A percentile compares a stretch with the other conserved stretches of the same genome.
phyloP scores from a whole-genome alignment of 225 moss, liverwort and hornwort genomes.

The Marchantia paleacea region DNA sequence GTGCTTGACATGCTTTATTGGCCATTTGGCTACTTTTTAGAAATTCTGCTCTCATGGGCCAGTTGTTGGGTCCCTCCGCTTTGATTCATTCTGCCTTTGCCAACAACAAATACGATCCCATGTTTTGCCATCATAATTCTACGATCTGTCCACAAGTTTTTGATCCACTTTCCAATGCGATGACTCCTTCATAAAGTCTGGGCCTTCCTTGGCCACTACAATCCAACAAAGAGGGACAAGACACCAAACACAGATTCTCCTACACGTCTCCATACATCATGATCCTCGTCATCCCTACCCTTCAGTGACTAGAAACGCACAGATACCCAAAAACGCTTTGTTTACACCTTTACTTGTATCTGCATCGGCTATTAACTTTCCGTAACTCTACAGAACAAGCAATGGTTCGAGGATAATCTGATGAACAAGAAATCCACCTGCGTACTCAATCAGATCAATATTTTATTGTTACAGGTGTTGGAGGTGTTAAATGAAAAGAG shows the following conservation, averaged over 20 bases:
- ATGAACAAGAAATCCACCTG: neutral
- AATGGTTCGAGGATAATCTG: neutral
- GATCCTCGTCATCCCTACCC: neutral
- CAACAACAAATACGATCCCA: neutral
- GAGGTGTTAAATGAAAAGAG: neutral
- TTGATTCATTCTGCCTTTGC: neutral
- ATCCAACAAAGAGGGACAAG: neutral
- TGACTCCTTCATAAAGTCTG: neutral
- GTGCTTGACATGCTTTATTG: neutral
- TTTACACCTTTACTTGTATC: neutral
- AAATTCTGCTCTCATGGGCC: neutral
- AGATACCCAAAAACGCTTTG: neutral
- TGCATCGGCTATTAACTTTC: neutral
- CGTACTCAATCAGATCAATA: neutral
- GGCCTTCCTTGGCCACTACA: neutral
- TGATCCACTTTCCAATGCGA: conserved; percentile 2
- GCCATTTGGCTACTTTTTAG: neutral
- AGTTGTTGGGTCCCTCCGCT: neutral
- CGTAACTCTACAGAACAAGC: neutral
- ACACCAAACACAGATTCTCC: neutral
- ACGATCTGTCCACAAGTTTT: neutral
- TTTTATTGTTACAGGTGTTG: neutral
- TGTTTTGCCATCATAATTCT: conserved; percentile 7
- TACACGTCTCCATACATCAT: conserved; percentile 5
- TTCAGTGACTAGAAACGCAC: neutral